phyloP scores from a whole-genome alignment of 2,329 filamentous ascomycete species.

The Aspergillus sp. region DNA sequence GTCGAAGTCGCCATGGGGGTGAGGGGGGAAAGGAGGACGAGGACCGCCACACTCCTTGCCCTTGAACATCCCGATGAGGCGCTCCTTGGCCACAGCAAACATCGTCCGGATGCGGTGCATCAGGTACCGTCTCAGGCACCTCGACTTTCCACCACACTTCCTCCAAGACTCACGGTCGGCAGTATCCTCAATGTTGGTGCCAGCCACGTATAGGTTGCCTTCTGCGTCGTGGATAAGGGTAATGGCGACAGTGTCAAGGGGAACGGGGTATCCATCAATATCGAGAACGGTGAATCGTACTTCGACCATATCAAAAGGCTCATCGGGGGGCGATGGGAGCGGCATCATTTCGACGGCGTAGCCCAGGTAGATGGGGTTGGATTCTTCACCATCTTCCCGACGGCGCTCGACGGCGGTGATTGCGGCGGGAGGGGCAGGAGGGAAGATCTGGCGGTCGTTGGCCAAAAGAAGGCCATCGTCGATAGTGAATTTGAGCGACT shows the following conservation, averaged over 20 bases:
- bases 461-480: slow-evolving; percentile 40
- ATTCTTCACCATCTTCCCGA: slow-evolving; percentile 41
- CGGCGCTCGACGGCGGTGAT: slow-evolving; percentile 42
- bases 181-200: slow-evolving; percentile 43
- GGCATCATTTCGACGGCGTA: slow-evolving; percentile 49
- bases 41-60: slow-evolving; percentile 34
- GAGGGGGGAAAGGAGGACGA: slow-evolving; percentile 7
- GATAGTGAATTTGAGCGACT: slow-evolving; percentile 44
- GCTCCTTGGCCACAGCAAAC: slow-evolving; percentile 42
- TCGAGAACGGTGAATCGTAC: slow-evolving; percentile 53
- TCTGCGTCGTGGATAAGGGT: slow-evolving; percentile 42
- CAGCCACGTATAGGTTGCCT: slow-evolving; percentile 44
- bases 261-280: slow-evolving; percentile 47
- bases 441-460: slow-evolving; percentile 47
- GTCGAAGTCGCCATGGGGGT: slow-evolving; percentile 11
- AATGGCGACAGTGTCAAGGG: slow-evolving; percentile 49
- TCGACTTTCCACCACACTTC: slow-evolving; percentile 47
- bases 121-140: slow-evolving; percentile 44
- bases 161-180: slow-evolving; percentile 46
- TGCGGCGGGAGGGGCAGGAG: slow-evolving; percentile 35
- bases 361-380: slow-evolving; percentile 44
- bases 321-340: slow-evolving; percentile 33
- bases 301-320: slow-evolving; percentile 40
- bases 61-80: slow-evolving; percentile 35
- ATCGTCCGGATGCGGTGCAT: slow-evolving; percentile 45